These are phyloP conservation scores for Populus nigra DNA, from an alignment of 345 rosid genomes.

Conservation along the genomic window DNA sequence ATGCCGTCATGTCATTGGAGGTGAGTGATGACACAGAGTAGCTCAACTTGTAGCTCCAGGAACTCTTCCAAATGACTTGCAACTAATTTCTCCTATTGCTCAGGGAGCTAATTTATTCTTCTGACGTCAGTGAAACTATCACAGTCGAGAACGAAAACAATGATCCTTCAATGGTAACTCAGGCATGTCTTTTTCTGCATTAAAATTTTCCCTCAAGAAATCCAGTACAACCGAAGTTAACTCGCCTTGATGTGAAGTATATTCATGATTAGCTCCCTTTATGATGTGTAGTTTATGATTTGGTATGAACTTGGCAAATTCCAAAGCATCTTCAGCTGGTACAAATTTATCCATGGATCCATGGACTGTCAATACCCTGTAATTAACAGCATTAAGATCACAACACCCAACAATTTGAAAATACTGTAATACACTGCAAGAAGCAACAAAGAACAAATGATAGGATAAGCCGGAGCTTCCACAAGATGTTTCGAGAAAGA, in stretches of 20 bases:
- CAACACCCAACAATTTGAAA: too few species aligned
- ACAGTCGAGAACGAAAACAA: slow-evolving; percentile 4
- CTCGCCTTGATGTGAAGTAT: slow-evolving; percentile 62
- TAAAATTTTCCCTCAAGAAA: slow-evolving; percentile 37
- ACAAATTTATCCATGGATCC: slow-evolving; percentile 68
- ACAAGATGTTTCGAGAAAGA: not conserved
- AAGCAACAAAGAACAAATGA: not conserved
- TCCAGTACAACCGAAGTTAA: slow-evolving; percentile 47
- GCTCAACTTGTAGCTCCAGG: too few species aligned
- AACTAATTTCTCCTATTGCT: not conserved
- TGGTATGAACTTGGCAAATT: slow-evolving; percentile 57
- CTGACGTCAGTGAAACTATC: not conserved
- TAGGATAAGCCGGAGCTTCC: not conserved
- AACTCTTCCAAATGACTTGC: not conserved
- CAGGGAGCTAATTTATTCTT: not conserved
- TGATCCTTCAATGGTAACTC: not conserved
- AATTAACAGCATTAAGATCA: slow-evolving; percentile 10
- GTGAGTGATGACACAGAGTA: too few species aligned
- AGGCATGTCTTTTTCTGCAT: not conserved
- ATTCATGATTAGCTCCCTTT: slow-evolving; percentile 89
- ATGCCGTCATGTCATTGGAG: too few species aligned
- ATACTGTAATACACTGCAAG: too few species aligned
- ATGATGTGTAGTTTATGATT: slow-evolving; percentile 61
- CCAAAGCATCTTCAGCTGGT: slow-evolving; percentile 55
- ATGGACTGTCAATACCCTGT: slow-evolving; percentile 81